Evolutionary conservation across 257 asterid species (phyloP).

Genomic region (Cynanchum wilfordii): DNA sequence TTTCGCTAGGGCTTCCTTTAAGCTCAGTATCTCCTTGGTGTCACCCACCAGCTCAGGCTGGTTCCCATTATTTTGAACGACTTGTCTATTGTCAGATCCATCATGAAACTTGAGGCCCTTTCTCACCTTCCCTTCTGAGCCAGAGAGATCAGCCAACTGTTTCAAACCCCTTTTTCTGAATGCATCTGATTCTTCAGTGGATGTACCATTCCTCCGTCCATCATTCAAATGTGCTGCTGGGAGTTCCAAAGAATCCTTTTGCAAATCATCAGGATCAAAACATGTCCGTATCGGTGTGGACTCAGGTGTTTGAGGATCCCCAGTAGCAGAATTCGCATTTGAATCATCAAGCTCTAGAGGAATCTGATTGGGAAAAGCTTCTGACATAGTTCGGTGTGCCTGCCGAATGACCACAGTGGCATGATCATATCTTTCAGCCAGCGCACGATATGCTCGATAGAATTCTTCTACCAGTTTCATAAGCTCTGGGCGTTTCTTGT

Average conservation of each 20-base stretch:
- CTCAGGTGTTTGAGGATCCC: conserved; percentile 48
- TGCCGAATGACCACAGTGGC: conserved; percentile 97
- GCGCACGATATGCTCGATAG: conserved; percentile 90
- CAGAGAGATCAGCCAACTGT: conserved; percentile 31
- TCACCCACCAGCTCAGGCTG: conserved; percentile 28
- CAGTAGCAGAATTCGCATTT: conserved; percentile 41
- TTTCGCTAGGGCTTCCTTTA: conserved; percentile 66
- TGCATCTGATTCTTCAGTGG: conserved; percentile 40
- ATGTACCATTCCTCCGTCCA: conserved; percentile 49
- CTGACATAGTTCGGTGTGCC: conserved; percentile 86
- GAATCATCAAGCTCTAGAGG: conserved; percentile 66
- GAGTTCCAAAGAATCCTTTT: conserved; percentile 16
- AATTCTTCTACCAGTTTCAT: conserved; percentile 94
- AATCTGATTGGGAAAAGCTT: conserved; percentile 77
- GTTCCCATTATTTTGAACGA: conserved; percentile 20
- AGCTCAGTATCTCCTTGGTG: conserved; percentile 50
- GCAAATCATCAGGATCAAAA: conserved; percentile 27
- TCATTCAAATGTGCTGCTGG: conserved; percentile 23
- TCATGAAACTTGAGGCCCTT: conserved; percentile 71
- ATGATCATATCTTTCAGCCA: conserved; percentile 95
- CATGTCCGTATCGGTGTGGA: conserved; percentile 35
- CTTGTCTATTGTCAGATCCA: conserved; percentile 42
- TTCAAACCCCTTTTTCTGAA: conserved; percentile 35
- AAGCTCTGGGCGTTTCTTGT: conserved; percentile 96
- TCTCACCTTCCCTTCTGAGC: conserved; percentile 52